Evolutionary conservation across 768 basidiomycete genomes (phyloP), one percentile per base, ranked within the genome.

Genomic region (Pilatotrama ljubarskyi): DNA sequence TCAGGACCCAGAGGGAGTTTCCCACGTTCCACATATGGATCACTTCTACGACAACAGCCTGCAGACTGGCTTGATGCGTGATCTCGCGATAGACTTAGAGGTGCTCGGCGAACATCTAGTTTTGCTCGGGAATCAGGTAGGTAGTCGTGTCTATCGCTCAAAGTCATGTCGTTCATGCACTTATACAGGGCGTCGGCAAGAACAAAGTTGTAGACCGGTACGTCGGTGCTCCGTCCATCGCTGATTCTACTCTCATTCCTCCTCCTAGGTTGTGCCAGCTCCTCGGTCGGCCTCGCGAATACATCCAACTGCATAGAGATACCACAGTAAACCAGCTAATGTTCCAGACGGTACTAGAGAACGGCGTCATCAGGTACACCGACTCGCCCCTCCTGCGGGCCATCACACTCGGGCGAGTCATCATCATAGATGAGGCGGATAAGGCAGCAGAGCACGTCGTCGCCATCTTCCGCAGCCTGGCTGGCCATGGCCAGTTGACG

Each of bases 361-460:
- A 75, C 36, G 85, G 86, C 36, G 68, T 83, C 9, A 77, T 88
- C 70, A 79, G 78, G 60, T 83, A 86, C 64, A 83, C 78, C 1
- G 85, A 87, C 66, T 88, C 86, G 3, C 86, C 86, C 26, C 80
- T 88, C 25, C 78, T 88, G 9, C 81, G 85, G 22, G 86, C 85
- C 1, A 84, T 87, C 55, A 78, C 73, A 17, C 76, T 75, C 62
- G 86, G 86, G 0, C 82, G 86, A 9, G 76, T 84, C n/a, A 84
- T 88, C 61, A 81, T 88, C 66, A 81, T 87, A 48, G 86, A 88
- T 67, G 86, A 88, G 65, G 86, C 85, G 4, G 86, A 88, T 72
- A 88, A 88, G 70, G 86, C 86, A 8, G 84, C 86, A 8, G 86
- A 88, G 66, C 85, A 88, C 59, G 86, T 88, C 51, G 85, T 87